A percentile compares a stretch with the other conserved stretches of the same genome.
phyloP scores from a whole-genome alignment of 495 filamentous ascomycete species.

The Cercophora newfieldiana region DNA sequence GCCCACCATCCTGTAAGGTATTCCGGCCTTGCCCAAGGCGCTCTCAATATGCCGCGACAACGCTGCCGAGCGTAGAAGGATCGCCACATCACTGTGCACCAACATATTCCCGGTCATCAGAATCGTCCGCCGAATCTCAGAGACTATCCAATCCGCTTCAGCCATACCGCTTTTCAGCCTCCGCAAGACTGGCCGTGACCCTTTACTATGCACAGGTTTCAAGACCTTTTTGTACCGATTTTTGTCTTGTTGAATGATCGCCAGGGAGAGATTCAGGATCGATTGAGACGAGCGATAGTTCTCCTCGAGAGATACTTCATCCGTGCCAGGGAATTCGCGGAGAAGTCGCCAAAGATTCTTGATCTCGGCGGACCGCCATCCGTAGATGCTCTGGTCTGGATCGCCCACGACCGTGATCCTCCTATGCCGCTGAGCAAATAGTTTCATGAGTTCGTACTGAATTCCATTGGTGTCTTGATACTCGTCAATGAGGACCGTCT shows the following conservation, averaged over 20 bases:
- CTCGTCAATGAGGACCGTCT: slow-evolving; percentile 93
- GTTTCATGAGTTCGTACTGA: slow-evolving; percentile 92
- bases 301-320: slow-evolving; percentile 84
- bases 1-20: slow-evolving; percentile 92
- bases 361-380: slow-evolving; percentile 95
- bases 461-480: slow-evolving; percentile 97
- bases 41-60: slow-evolving; percentile 84
- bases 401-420: slow-evolving; percentile 94
- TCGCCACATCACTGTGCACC: slow-evolving; percentile 75
- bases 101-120: slow-evolving; percentile 72
- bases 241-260: slow-evolving; percentile 90
- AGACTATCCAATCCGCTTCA: slow-evolving; percentile 87
- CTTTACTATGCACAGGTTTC: slow-evolving; percentile 75
- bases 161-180: slow-evolving; percentile 67
- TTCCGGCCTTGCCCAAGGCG: slow-evolving; percentile 78
- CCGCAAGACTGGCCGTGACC: slow-evolving; percentile 81
- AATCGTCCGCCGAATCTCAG: slow-evolving; percentile 73
- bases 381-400: slow-evolving; percentile 98
- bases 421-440: slow-evolving; percentile 71
- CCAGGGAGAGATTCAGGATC: slow-evolving; percentile 79
- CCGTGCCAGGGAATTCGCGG: slow-evolving; percentile 70
- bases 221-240: slow-evolving; percentile 76
- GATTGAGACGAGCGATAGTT: slow-evolving; percentile 93
- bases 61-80: slow-evolving; percentile 80
- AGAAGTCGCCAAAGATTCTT: slow-evolving; percentile 82